These are phyloP conservation scores for Hericium coralloides DNA, from an alignment of 768 basidiomycete species.

Conservation along the genomic window DNA sequence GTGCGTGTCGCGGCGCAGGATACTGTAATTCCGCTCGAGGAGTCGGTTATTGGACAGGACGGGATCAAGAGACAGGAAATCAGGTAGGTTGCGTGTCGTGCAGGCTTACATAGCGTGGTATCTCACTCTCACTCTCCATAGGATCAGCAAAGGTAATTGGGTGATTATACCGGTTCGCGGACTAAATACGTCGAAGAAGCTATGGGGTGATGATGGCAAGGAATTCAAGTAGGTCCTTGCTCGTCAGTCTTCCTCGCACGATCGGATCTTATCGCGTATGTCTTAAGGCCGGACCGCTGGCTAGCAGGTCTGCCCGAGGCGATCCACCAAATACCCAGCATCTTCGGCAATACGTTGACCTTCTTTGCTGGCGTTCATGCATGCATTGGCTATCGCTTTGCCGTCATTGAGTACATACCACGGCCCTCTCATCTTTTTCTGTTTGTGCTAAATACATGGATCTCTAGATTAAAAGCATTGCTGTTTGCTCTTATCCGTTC, in stretches of 20 bases:
- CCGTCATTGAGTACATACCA: constrained; percentile 11
- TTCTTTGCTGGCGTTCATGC: constrained; percentile 10
- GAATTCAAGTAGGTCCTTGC: constrained; percentile 15
- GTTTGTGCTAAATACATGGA: neutral
- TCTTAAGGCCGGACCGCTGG: constrained; percentile 15
- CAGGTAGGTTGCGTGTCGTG: constrained; percentile 1
- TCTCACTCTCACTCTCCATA: neutral
- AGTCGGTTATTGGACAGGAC: constrained; percentile 11
- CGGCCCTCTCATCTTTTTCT: neutral
- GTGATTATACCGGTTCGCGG: constrained; percentile 8
- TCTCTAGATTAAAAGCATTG: constrained; percentile 16
- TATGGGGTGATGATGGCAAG: constrained; percentile 16
- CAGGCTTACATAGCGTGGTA: no score
- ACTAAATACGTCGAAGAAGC: constrained; percentile 7
- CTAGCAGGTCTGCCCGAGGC: constrained; percentile 6
- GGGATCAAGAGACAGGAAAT: constrained; percentile 11
- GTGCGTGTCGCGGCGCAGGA: constrained; percentile 9
- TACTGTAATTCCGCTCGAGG: constrained; percentile 8
- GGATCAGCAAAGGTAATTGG: constrained; percentile 5
- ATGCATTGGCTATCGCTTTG: constrained; percentile 15
- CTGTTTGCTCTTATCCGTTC: constrained; percentile 17
- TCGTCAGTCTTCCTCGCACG: neutral
- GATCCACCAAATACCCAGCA: constrained; percentile 3
- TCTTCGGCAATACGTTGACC: constrained; percentile 10
- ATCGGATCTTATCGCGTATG: neutral